Evolutionary conservation across 1,284 basidiomycete genomes (phyloP), one percentile per base, ranked within the genome.

Genomic region (Meira miltonrushii): DNA sequence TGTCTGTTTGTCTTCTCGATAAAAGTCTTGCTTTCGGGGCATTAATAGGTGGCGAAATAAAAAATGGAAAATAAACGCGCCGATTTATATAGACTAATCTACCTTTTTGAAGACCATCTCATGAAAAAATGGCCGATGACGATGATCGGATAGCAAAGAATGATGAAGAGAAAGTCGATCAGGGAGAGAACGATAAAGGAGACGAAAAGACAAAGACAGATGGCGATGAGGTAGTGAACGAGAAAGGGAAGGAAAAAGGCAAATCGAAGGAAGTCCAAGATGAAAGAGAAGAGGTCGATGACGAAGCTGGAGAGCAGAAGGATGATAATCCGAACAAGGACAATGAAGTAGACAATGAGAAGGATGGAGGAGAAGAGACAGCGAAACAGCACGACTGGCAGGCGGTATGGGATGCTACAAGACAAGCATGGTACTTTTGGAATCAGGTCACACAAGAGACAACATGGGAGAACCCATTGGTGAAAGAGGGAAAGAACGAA

Each of bases 381-480:
- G 52, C 55, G 38, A 4, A 39, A 47, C 17, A 17, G 17, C n/a
- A 23, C 12, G 21, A 54, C 9, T 21, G 21, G 52, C 2, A 39
- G 28, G 13, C 13, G 37, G 43, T 15, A 57, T 60, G 55, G 54
- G 58, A 46, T 19, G 44, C 59, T 13, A 19, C 37, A 5, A 47
- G 23, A 2, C 13, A 40, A 7, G 55, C 59, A 10, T 60, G 55
- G 46, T 60, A 60, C 48, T 60, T 60, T 28, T 60, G 59, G 59
- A 60, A 60, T 51, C n/a, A 44, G 9, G 21, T 25, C 28, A 57
- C 59, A 33, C 44, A 53, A 41, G 44, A 58, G 33, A 60, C 59
- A 38, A 60, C 59, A 13, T 60, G 59, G 59, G 38, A 21, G 40
- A 60, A 60, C 37, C 59, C 59, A 11, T 46, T 60, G 19, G 37